Evolutionary conservation across 176 grass and related monocot genomes (phyloP), one percentile per base, ranked within the genome.

Genomic region (Microstegium vimineum): DNA sequence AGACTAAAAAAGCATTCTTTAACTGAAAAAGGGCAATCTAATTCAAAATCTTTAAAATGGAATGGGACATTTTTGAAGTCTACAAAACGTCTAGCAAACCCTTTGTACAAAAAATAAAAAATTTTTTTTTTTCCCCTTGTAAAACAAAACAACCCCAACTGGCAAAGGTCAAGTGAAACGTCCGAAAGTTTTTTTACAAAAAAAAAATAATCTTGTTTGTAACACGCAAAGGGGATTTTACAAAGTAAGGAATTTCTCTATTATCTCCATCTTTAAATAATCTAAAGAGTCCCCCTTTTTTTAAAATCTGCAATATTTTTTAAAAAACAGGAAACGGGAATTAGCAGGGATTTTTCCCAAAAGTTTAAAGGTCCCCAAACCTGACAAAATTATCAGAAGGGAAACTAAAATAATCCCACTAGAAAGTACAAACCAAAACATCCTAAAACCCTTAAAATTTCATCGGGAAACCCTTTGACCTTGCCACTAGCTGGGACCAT

Each of bases 201-300:
- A n/a, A 33, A 2, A 33, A 33, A 33, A 33, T 33, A 33, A 33
- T 33, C 33, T n/a, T n/a, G n/a, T n/a, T 33, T 33, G 33, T 33
- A 33, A n/a, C 51, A 37, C 80, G 67, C 28, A 89, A 76, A 23
- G 36, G n/a, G n/a, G n/a, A n/a, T n/a, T 92, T 97, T 92, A 97
- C 94, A 87, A 94, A 97, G 77, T 90, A 97, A 69, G 94, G 92
- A 83, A 92, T 92, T 77, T 94, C 86, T 85, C 88, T 84, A 68
- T 86, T 83, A 66, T 97, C 94, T 69, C 94, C 94, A 87, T 94
- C 92, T 75, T 92, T 90, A n/a, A 73, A 97, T 89, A 65, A 94
- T 89, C 66, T 92, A 83, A 81, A 87, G 90, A 67, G 92, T 83
- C 92, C 94, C 94, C 41, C 87, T 2, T 4, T 84, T 75, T 90